A percentile compares a stretch with the other conserved stretches of the same genome.
phyloP scores from a whole-genome alignment of 2,329 filamentous ascomycete species.

The Ophiostoma quercus region DNA sequence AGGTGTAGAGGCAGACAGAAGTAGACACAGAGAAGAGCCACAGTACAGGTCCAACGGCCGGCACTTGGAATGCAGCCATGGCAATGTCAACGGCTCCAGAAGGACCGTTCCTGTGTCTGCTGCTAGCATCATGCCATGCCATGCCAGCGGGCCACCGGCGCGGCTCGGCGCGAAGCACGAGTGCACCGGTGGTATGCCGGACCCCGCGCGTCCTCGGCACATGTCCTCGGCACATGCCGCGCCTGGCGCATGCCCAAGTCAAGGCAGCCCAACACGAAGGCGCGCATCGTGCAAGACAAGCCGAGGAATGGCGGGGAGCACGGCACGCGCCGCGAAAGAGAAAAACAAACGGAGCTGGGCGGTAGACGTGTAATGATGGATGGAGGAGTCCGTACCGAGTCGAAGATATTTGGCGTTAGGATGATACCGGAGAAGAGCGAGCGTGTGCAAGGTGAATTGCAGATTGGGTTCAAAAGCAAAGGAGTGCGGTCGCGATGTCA shows the following conservation, averaged over 20 bases:
- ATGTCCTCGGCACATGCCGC: neutral
- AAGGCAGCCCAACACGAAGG: neutral
- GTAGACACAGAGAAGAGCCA: too few species aligned
- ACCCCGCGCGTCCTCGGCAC: neutral
- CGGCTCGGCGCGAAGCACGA: neutral
- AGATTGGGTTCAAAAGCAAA: neutral
- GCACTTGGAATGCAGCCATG: constrained; percentile 1
- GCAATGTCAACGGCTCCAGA: neutral
- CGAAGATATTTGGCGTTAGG: neutral
- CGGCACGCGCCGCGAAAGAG: neutral
- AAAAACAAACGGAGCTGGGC: constrained; percentile 2
- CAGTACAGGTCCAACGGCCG: neutral
- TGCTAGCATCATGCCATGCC: neutral
- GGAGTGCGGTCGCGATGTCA: neutral
- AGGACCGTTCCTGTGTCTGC: neutral
- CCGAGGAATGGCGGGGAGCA: constrained; percentile 8
- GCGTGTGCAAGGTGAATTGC: constrained; percentile 1
- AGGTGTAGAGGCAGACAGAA: neutral
- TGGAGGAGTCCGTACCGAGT: neutral
- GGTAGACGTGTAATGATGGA: neutral
- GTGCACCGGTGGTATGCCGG: neutral
- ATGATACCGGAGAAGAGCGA: neutral
- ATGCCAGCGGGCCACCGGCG: neutral
- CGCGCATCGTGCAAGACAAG: neutral
- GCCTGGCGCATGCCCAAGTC: neutral